These are phyloP conservation scores for Kodamaea hsintzibuensis DNA, from an alignment of 805 yeast species.

Conservation along the genomic window DNA sequence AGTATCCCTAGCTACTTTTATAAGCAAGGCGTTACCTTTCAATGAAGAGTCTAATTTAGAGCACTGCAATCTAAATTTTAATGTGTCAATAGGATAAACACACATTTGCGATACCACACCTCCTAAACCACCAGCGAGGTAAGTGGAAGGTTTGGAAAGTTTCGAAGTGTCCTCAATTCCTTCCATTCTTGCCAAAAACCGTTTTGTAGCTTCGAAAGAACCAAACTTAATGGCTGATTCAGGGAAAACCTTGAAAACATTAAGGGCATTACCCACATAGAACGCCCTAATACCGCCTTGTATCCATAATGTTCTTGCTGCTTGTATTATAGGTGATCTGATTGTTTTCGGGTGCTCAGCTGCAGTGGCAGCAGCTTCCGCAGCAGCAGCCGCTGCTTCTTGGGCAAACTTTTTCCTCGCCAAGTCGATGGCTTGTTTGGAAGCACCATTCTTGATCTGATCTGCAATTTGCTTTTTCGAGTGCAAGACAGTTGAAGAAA, in stretches of 20 bases:
- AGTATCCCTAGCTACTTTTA: conserved; percentile 74
- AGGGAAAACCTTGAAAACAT: conserved; percentile 91
- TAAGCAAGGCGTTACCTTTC: conserved; percentile 61
- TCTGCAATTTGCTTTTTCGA: conserved; percentile 48
- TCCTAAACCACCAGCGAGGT: conserved; percentile 92
- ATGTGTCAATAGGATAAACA: conserved; percentile 93
- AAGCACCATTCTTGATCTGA: conserved; percentile 37
- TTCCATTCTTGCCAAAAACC: conserved; percentile 69
- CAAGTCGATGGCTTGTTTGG: conserved; percentile 35
- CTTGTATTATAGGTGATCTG: conserved; percentile 75
- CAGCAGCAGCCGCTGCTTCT: conserved; percentile 24
- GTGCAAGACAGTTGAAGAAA: conserved; percentile 66
- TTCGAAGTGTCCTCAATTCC: conserved; percentile 71
- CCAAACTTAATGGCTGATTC: conserved; percentile 98
- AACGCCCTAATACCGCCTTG: conserved; percentile 88
- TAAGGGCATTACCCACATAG: conserved; percentile 93
- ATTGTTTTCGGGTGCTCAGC: conserved; percentile 47
- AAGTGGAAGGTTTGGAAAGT: conserved; percentile 75
- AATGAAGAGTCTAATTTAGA: conserved; percentile 69
- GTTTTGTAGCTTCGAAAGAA: conserved; percentile 84
- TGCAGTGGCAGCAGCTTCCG: conserved; percentile 25
- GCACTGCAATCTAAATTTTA: conserved; percentile 92
- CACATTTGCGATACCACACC: conserved; percentile 92
- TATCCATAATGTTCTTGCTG: conserved; percentile 75
- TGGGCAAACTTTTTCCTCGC: conserved; percentile 31